phyloP scores from a whole-genome alignment of 192 early-diverging fungal species.

The Coemansia asiatica region DNA sequence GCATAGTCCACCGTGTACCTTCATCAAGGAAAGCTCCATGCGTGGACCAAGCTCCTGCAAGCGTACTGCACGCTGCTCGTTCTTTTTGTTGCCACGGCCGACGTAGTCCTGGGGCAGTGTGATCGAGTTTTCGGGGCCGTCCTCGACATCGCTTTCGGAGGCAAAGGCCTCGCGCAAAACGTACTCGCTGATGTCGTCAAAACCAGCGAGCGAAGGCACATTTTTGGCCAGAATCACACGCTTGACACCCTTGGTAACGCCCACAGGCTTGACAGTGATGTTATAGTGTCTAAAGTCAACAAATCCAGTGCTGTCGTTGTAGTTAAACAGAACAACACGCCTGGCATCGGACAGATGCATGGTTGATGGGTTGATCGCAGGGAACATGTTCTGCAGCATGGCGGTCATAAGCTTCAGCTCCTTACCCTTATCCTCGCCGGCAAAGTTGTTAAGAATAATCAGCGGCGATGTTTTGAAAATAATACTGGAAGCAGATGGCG shows the following conservation, averaged over 20 bases:
- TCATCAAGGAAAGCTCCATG: conserved; percentile 80
- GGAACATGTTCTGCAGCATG: conserved; percentile 97
- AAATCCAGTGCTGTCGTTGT: conserved; percentile 74
- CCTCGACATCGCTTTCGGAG: conserved; percentile 90
- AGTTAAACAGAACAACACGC: conserved; percentile 90
- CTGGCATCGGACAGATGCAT: conserved; percentile 89
- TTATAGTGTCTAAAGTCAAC: conserved; percentile 95
- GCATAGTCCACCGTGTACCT: conserved; percentile 87
- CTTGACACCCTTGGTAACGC: conserved; percentile 89
- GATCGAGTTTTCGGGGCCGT: conserved; percentile 83
- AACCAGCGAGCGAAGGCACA: conserved; percentile 75
- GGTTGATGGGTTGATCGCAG: conserved; percentile 91
- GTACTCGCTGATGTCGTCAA: conserved; percentile 91
- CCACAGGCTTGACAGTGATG: conserved; percentile 83
- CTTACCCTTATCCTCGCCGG: conserved; percentile 31
- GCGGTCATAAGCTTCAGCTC: conserved; percentile 87
- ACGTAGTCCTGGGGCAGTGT: conserved; percentile 80
- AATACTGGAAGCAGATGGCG: conserved; percentile 72
- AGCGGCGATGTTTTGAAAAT: conserved; percentile 82
- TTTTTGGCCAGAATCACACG: conserved; percentile 70
- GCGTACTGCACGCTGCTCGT: conserved; percentile 83
- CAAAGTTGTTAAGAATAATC: conserved; percentile 60
- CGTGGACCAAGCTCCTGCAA: conserved; percentile 90
- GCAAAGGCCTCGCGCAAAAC: conserved; percentile 80
- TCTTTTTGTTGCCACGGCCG: conserved; percentile 68